These are phyloP conservation scores for Erythrophleum fordii DNA, from an alignment of 306 rosid species.

Conservation along the genomic window DNA sequence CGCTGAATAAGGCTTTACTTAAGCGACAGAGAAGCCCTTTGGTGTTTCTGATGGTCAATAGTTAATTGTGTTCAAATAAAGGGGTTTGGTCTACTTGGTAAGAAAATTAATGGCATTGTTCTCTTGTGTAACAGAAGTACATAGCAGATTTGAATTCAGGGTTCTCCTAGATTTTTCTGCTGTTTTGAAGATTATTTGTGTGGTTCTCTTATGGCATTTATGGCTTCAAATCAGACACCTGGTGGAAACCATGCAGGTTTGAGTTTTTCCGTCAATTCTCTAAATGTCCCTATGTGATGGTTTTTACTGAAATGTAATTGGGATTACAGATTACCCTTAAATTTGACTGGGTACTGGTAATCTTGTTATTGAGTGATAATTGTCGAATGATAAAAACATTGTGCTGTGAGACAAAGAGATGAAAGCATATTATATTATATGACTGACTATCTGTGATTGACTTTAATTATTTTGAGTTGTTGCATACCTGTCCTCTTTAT, in stretches of 20 bases:
- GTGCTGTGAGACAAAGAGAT: neutral
- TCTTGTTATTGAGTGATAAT: neutral
- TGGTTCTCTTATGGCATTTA: constrained; percentile 49
- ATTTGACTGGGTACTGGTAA: neutral
- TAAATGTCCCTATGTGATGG: neutral
- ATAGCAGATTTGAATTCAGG: constrained; percentile 11
- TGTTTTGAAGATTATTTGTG: constrained; percentile 30
- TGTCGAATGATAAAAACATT: neutral
- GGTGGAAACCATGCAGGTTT: constrained; percentile 61
- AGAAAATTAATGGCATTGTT: constrained; percentile 32
- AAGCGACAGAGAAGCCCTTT: neutral
- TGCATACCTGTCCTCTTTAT: neutral
- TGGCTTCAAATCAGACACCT: constrained; percentile 58
- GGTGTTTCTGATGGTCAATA: neutral
- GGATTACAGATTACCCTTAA: neutral
- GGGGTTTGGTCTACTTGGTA: constrained; percentile 38
- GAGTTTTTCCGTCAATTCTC: constrained; percentile 24
- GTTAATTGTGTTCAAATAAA: constrained; percentile 26
- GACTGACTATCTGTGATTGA: neutral
- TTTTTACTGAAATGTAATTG: neutral
- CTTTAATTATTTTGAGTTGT: neutral
- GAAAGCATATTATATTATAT: neutral
- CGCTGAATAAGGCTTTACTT: neutral
- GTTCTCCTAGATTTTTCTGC: constrained; percentile 31
- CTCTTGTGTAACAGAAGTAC: constrained; percentile 28